These are phyloP conservation scores for Cyberlindnera galapagoensis DNA, from an alignment of 805 yeast genomes.

Conservation along the genomic window DNA sequence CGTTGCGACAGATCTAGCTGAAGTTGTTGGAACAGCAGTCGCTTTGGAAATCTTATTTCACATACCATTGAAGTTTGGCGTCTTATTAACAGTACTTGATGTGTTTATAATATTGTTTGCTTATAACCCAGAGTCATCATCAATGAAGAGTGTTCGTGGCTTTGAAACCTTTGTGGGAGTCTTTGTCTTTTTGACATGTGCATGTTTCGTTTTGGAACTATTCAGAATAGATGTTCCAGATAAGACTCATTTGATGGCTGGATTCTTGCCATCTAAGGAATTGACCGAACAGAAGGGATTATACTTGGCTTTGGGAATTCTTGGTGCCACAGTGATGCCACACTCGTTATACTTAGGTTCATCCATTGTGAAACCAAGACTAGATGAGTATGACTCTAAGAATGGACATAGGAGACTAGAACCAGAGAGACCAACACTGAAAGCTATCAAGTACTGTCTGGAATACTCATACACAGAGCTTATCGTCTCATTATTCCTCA, in stretches of 20 bases:
- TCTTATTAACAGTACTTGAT: slow-evolving; percentile 71
- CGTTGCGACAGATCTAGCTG: slow-evolving; percentile 89
- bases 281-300: slow-evolving; percentile 60
- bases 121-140: slow-evolving; percentile 68
- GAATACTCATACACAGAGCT: slow-evolving; percentile 77
- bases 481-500: slow-evolving; percentile 72
- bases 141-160: slow-evolving; percentile 64
- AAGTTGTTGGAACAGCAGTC: slow-evolving; percentile 90
- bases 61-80: slow-evolving; percentile 72
- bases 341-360: slow-evolving; percentile 82
- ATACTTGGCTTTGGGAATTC: slow-evolving; percentile 72
- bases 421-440: slow-evolving; percentile 63
- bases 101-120: slow-evolving; percentile 74
- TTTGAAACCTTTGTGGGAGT: slow-evolving; percentile 72
- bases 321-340: slow-evolving; percentile 96
- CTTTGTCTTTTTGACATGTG: slow-evolving; percentile 66
- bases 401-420: slow-evolving; percentile 38
- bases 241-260: slow-evolving; percentile 46
- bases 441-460: slow-evolving; percentile 76
- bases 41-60: slow-evolving; percentile 70
- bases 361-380: slow-evolving; percentile 79
- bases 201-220: slow-evolving; percentile 69
- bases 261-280: slow-evolving; percentile 65
- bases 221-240: slow-evolving; percentile 51
- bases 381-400: slow-evolving; percentile 63